Conservation (phyloP, 2,329 filamentous ascomycete species). For the Colletotrichum karsti region DNA sequence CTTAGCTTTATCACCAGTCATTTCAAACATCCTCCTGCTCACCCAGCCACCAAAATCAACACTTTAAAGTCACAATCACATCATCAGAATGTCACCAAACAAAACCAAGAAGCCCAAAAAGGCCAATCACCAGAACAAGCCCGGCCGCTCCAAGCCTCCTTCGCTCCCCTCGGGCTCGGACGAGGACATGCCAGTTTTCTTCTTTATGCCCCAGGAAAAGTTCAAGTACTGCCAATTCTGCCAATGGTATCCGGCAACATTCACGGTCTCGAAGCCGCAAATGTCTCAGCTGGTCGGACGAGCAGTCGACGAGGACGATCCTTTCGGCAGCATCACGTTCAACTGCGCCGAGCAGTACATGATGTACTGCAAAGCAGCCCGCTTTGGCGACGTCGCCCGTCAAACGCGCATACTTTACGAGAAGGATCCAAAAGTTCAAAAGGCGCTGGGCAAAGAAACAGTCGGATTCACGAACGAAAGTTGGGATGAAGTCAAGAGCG, state of each 20-base stretch:
- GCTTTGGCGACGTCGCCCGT: conserved; percentile 39
- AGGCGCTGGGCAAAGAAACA: conserved; percentile 36
- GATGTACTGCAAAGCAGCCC: conserved; percentile 50
- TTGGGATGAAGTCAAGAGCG: conserved; percentile 42
- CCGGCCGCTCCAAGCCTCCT: neutral
- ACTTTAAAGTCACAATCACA: rapidly evolving
- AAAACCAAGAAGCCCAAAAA: neutral
- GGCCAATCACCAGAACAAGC: neutral
- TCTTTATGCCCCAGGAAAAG: conserved; percentile 38
- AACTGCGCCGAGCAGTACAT: conserved; percentile 49
- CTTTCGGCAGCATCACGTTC: conserved; percentile 37
- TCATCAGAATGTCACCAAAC: neutral
- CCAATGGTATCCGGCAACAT: conserved; percentile 42
- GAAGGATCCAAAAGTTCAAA: conserved; percentile 37
- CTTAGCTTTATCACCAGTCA: too few species aligned
- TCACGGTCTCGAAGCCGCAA: conserved; percentile 36
- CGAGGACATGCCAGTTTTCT: conserved; percentile 32
- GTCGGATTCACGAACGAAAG: conserved; percentile 35
- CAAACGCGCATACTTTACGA: conserved; percentile 35
- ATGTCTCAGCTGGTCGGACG: conserved; percentile 39
- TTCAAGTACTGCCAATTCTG: conserved; percentile 41
- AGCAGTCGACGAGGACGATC: conserved; percentile 26
- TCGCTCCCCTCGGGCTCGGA: neutral
- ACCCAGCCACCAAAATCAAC: neutral
- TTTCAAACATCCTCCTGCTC: too few species aligned